Conservation (phyloP, 1,284 basidiomycete genomes). For the Leccinum griseonigrum region DNA sequence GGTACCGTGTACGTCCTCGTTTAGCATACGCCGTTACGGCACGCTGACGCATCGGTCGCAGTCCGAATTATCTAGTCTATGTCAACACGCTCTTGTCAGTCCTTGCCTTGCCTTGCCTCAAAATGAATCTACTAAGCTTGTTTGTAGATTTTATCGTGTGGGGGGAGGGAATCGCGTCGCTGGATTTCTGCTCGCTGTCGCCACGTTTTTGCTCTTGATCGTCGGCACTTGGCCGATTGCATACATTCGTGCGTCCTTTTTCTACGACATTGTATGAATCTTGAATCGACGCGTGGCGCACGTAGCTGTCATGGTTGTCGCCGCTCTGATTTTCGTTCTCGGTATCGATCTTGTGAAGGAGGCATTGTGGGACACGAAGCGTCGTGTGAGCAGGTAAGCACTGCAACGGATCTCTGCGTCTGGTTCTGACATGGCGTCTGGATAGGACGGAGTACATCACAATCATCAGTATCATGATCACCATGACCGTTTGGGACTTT, state of each 20-base stretch:
- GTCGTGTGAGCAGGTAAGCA: conserved; percentile 76
- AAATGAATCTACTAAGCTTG: background rate
- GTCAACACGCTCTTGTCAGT: conserved; percentile 86
- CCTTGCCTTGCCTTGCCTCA: background rate
- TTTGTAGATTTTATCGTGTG: conserved; percentile 83
- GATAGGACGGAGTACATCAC: conserved; percentile 71
- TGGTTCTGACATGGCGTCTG: conserved; percentile 3
- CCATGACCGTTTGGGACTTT: conserved; percentile 94
- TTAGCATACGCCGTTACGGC: background rate
- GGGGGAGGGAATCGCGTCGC: conserved; percentile 86
- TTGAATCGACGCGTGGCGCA: conserved; percentile 38
- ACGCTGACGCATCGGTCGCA: conserved; percentile 28
- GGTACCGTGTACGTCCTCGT: conserved; percentile 69
- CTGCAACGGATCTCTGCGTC: conserved; percentile 17
- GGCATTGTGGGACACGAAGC: conserved; percentile 93
- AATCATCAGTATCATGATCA: conserved; percentile 79
- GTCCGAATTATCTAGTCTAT: conserved; percentile 83
- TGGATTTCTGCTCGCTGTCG: conserved; percentile 82
- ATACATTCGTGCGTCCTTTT: conserved; percentile 75
- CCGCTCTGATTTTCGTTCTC: conserved; percentile 91
- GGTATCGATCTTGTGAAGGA: conserved; percentile 95
- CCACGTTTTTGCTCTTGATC: conserved; percentile 73
- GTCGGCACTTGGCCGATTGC: conserved; percentile 86
- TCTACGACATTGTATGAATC: background rate
- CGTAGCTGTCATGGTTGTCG: conserved; percentile 84